These are phyloP conservation scores for Polyporus tsugae DNA, from an alignment of 1,284 basidiomycete genomes.

Conservation along the genomic window DNA sequence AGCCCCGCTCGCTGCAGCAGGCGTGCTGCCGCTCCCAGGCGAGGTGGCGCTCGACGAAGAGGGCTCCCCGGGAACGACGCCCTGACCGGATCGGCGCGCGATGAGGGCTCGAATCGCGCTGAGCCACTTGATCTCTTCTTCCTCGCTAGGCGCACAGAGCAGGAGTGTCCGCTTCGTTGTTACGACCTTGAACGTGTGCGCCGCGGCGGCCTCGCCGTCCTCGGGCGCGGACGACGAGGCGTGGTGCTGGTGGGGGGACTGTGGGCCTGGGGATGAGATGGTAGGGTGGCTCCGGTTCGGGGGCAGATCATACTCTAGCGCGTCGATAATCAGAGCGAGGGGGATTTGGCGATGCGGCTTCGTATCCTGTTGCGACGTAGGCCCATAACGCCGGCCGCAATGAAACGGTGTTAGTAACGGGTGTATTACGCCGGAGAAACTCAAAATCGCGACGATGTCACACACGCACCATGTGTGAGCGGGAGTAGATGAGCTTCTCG, in stretches of 20 bases:
- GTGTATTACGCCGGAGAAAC: slow-evolving; percentile 15
- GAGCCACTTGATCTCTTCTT: slow-evolving; percentile 99
- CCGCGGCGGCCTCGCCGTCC: slow-evolving; percentile 46
- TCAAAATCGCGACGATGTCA: slow-evolving; percentile 26
- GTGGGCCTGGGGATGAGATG: slow-evolving; percentile 44
- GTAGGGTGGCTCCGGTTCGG: slow-evolving; percentile 42
- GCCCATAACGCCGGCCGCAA: slow-evolving; percentile 13
- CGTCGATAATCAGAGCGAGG: slow-evolving; percentile 89
- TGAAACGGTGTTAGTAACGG: slow-evolving; percentile 27
- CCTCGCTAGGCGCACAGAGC: slow-evolving; percentile 94
- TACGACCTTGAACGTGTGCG: slow-evolving; percentile 93
- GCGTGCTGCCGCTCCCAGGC: slow-evolving; percentile 13
- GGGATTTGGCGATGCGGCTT: slow-evolving; percentile 90
- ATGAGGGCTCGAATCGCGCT: slow-evolving; percentile 93
- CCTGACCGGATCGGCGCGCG: slow-evolving; percentile 67
- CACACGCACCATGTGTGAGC: slow-evolving; percentile 86
- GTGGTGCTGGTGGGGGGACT: slow-evolving; percentile 46
- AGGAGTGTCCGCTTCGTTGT: slow-evolving; percentile 92
- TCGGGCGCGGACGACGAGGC: slow-evolving; percentile 47
- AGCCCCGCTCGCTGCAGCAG: slow-evolving; percentile 19
- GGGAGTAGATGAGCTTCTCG: slow-evolving; percentile 84
- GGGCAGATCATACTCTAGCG: slow-evolving; percentile 84
- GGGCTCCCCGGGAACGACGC: slow-evolving; percentile 49
- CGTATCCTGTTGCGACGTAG: slow-evolving; percentile 66
- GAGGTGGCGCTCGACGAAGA: slow-evolving; percentile 17